Percentiles rank a stretch among this genome's conserved stretches.
Conservation (phyloP, 306 rosid species). For the barrel medic (Medicago truncatula) region MtrunA17r5.0-ANR NC_053043.1:51634501-51635000, state of each 20-base stretch:
- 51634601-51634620: slow-evolving; percentile 73
- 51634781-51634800: slow-evolving; percentile 74
- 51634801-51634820: slow-evolving; percentile 54
- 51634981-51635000: too few relatives aligned
- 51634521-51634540: slow-evolving; percentile 95
- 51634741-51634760: slow-evolving; percentile 89
- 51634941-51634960: too few relatives aligned
- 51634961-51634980: too few relatives aligned
- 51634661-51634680: slow-evolving; percentile 82
- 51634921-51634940: too few relatives aligned
- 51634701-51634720: slow-evolving; percentile 86
- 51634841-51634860: background rate
- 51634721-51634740: slow-evolving; percentile 80
- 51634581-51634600: slow-evolving; percentile 84
- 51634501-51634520: slow-evolving; percentile 97
- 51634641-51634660: slow-evolving; percentile 83
- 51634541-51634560: slow-evolving; percentile 80
- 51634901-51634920: too few relatives aligned
- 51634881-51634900: too few relatives aligned
- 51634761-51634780: slow-evolving; percentile 80
- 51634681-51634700: slow-evolving; percentile 88
- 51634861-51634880: too few relatives aligned
- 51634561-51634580: slow-evolving; percentile 83
- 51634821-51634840: slow-evolving; percentile 34
- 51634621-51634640: slow-evolving; percentile 81